A percentile compares a stretch with the other conserved stretches of the same genome.
phyloP scores from a whole-genome alignment of 768 basidiomycete species.

The Boletus tylopilopsis region DNA sequence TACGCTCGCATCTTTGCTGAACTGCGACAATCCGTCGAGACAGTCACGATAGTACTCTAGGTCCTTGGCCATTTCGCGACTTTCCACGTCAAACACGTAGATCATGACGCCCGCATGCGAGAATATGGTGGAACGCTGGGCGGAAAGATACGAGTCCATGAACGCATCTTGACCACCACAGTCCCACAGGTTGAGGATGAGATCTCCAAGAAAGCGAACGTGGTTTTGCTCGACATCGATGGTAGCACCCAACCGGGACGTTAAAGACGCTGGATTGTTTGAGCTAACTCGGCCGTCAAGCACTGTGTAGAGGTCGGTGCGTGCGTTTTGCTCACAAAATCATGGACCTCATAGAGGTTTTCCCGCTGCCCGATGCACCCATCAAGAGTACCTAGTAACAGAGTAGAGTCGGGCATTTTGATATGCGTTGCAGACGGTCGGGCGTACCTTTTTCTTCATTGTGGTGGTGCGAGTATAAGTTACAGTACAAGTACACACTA shows the following conservation, averaged over 20 bases:
- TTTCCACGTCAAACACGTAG: conserved; percentile 96
- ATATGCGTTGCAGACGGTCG: background rate
- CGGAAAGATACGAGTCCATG: conserved; percentile 94
- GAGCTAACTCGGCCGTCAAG: conserved; percentile 49
- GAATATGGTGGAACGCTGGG: conserved; percentile 92
- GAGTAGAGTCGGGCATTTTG: background rate
- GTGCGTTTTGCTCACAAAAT: conserved; percentile 73
- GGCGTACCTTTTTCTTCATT: conserved; percentile 33
- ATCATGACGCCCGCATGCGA: conserved; percentile 96
- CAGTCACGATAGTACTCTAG: conserved; percentile 91
- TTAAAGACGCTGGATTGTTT: conserved; percentile 90
- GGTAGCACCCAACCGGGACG: conserved; percentile 89
- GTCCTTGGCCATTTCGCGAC: conserved; percentile 80
- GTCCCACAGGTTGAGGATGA: conserved; percentile 97
- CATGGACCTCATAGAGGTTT: conserved; percentile 98
- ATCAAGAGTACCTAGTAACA: conserved; percentile 81
- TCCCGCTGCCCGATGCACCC: conserved; percentile 93
- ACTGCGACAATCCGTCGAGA: conserved; percentile 73
- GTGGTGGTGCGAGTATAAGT: background rate
- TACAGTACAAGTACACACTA: background rate
- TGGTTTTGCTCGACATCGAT: conserved; percentile 98
- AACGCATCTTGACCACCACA: conserved; percentile 98
- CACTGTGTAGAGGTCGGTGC: conserved; percentile 1
- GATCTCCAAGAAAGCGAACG: conserved; percentile 93
- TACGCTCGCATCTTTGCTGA: conserved; percentile 77